Percentiles rank a stretch among this genome's conserved stretches.
phyloP scores from a whole-genome alignment of 2,329 filamentous ascomycete genomes.

The Calonectria hongkongensis region DNA sequence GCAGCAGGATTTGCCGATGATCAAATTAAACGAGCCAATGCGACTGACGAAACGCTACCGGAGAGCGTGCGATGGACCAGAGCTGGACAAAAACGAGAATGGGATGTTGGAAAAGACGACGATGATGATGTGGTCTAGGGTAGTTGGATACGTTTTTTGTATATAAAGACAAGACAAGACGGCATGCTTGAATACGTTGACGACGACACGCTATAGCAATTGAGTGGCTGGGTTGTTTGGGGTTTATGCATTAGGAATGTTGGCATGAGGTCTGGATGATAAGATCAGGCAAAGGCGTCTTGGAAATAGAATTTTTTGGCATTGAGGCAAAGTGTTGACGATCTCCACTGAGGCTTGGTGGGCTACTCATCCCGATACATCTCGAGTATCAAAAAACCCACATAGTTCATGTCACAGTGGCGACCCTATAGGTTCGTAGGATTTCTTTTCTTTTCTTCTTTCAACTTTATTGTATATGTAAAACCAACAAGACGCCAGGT shows the following conservation, averaged over 20 bases:
- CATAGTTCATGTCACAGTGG: not conserved
- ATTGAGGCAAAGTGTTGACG: not conserved
- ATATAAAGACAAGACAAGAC: not conserved
- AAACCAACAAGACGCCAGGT: not conserved
- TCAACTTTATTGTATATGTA: not conserved
- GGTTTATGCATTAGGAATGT: not conserved
- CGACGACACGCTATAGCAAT: not conserved
- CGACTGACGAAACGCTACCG: conserved; percentile 73
- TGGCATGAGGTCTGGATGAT: not conserved
- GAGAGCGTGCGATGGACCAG: conserved; percentile 85
- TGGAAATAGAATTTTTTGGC: conserved; percentile 17
- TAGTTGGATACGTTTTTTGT: not conserved
- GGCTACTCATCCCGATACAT: not conserved
- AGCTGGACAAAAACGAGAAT: conserved; percentile 77
- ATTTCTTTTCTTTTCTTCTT: not conserved
- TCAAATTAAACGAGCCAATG: conserved; percentile 78
- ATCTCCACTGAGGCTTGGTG: conserved; percentile 5
- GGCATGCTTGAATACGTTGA: not conserved
- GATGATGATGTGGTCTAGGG: conserved; percentile 42
- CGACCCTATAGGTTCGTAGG: not conserved
- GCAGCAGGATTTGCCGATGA: conserved; percentile 86
- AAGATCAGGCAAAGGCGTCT: not conserved
- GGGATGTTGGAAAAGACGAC: conserved; percentile 73
- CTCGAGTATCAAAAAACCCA: not conserved
- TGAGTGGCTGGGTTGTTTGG: conserved; percentile 1